Conservation (phyloP, 345 rosid genomes). For the Sisymbrium irio region DNA sequence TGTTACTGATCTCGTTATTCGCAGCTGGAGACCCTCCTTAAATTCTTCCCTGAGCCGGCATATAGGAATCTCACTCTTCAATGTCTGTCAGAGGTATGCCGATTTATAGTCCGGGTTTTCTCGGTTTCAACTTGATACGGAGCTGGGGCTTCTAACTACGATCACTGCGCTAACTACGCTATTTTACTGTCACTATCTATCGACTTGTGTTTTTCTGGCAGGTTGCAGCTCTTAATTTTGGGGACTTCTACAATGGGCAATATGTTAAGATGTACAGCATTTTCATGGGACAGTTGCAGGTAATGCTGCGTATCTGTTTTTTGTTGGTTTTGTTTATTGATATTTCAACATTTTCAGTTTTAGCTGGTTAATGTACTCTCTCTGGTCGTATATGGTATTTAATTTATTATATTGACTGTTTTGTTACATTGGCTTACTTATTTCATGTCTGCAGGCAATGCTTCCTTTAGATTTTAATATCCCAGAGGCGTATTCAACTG, state of each 20-base stretch:
- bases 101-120: background rate
- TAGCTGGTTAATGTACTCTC: background rate
- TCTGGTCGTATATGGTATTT: background rate
- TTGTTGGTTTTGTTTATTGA: background rate
- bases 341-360: background rate
- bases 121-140: too few relatives aligned
- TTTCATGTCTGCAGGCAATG: conserved; percentile 46
- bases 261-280: conserved; percentile 73
- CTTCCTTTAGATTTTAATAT: conserved; percentile 64
- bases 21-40: conserved; percentile 90
- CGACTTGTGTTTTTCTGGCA: conserved; percentile 33
- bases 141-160: too few relatives aligned
- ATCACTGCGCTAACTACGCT: too few relatives aligned
- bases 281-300: conserved; percentile 87
- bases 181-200: conserved; percentile 10
- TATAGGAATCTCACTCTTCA: conserved; percentile 93
- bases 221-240: conserved; percentile 89
- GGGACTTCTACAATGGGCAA: conserved; percentile 74
- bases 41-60: conserved; percentile 69
- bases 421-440: conserved; percentile 10
- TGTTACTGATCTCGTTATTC: conserved; percentile 20
- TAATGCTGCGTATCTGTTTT: conserved; percentile 12
- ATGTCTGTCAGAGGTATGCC: conserved; percentile 81
- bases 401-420: background rate
- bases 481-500: conserved; percentile 86